Conservation (phyloP, 257 asterid genomes). For the Linderniella brevidens region DNA sequence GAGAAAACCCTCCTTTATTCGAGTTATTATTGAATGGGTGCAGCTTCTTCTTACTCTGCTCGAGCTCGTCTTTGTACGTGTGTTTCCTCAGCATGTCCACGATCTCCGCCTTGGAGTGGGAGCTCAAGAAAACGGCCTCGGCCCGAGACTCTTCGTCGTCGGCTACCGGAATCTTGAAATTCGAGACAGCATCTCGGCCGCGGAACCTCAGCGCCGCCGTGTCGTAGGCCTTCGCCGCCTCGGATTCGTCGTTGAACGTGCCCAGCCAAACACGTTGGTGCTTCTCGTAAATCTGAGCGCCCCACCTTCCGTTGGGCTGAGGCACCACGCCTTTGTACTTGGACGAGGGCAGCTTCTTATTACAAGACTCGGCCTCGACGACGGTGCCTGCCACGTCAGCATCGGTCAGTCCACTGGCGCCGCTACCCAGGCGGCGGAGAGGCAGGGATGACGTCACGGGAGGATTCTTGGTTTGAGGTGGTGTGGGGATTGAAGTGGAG, state of each 20-base stretch:
- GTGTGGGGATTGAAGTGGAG: too few relatives aligned
- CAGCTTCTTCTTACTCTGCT: background rate
- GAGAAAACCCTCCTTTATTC: background rate
- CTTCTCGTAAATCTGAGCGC: slow-evolving; percentile 4
- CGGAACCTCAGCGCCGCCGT: slow-evolving; percentile 4
- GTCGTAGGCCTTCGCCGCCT: slow-evolving; percentile 4
- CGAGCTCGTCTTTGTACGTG: slow-evolving; percentile 1
- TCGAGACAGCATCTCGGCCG: background rate
- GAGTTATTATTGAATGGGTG: background rate
- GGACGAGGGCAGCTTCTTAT: slow-evolving; percentile 1
- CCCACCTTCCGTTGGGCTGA: slow-evolving; percentile 2
- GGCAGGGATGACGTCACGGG: too few relatives aligned
- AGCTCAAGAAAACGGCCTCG: background rate
- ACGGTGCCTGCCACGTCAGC: background rate
- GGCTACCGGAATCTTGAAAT: background rate
- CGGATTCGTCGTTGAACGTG: background rate
- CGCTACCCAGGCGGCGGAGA: too few relatives aligned
- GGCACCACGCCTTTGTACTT: slow-evolving; percentile 3
- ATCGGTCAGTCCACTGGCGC: too few relatives aligned
- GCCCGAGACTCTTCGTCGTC: background rate
- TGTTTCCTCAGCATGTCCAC: slow-evolving; percentile 4
- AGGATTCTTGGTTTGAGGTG: too few relatives aligned
- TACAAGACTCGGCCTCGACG: background rate
- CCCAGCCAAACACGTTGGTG: slow-evolving; percentile 1
- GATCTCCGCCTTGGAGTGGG: slow-evolving; percentile 4